Conservation (phyloP, 2,329 filamentous ascomycete genomes). For the Fusarium pseudograminearum region DNA sequence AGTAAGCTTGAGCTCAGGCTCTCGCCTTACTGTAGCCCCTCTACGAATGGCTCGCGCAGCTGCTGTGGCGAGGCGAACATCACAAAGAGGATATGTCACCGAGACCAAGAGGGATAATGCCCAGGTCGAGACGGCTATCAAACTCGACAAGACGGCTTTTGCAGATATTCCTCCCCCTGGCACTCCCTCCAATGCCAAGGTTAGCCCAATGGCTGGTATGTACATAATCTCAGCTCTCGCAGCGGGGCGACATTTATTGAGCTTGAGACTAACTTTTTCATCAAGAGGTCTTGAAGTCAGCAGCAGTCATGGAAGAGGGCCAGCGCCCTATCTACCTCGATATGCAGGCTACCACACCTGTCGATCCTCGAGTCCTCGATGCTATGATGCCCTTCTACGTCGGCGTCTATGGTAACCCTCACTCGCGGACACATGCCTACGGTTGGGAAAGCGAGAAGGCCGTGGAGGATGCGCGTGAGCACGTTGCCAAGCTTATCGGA, state of each 20-base stretch:
- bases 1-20: conserved; percentile 62
- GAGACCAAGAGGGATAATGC: conserved; percentile 83
- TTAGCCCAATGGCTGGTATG: conserved; percentile 79
- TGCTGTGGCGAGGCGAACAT: conserved; percentile 45
- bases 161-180: conserved; percentile 62
- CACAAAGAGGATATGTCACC: conserved; percentile 80
- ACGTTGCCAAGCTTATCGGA: conserved; percentile 88
- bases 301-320: conserved; percentile 92
- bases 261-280: conserved; percentile 29
- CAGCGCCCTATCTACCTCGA: conserved; percentile 96
- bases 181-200: conserved; percentile 63
- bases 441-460: conserved; percentile 98
- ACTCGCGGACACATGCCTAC: conserved; percentile 97
- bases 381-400: conserved; percentile 96
- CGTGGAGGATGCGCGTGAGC: conserved; percentile 84
- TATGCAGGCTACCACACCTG: conserved; percentile 96
- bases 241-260: not conserved
- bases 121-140: conserved; percentile 88
- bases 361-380: conserved; percentile 94
- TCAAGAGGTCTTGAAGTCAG: conserved; percentile 85
- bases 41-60: conserved; percentile 50
- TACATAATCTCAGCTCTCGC: conserved; percentile 3
- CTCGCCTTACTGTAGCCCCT: conserved; percentile 53
- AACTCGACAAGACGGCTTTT: conserved; percentile 87
- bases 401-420: conserved; percentile 94